Conservation (phyloP, 2,329 filamentous ascomycete genomes). For the Colletotrichum kahawae region DNA sequence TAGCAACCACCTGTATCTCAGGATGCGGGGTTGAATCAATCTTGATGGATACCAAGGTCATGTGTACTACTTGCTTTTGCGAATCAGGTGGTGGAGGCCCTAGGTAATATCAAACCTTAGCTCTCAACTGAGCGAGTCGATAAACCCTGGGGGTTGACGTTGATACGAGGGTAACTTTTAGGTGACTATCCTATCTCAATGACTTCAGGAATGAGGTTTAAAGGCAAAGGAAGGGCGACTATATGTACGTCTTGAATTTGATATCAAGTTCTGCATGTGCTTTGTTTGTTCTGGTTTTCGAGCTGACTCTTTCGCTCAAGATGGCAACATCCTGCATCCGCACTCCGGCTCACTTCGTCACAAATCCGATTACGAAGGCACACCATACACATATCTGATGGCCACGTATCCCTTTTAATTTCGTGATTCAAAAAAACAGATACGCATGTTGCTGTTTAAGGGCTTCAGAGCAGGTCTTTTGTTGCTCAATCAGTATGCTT, state of each 20-base stretch:
- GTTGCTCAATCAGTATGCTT: background rate
- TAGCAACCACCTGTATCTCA: background rate
- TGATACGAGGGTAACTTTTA: background rate
- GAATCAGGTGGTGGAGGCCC: background rate
- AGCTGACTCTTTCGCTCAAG: background rate
- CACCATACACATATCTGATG: background rate
- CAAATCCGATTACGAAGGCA: background rate
- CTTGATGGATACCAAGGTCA: background rate
- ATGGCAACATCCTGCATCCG: background rate
- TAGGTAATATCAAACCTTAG: background rate
- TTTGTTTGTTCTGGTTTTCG: background rate
- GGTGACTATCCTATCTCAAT: background rate
- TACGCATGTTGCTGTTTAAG: slow-evolving; percentile 17
- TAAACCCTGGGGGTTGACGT: background rate
- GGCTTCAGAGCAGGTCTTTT: slow-evolving; percentile 11
- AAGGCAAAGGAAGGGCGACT: background rate
- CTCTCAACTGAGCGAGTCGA: background rate
- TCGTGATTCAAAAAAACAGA: slow-evolving; percentile 11
- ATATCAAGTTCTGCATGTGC: background rate
- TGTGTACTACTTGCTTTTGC: background rate
- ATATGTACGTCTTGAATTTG: background rate
- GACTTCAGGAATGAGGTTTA: background rate
- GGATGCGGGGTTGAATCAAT: background rate
- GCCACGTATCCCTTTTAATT: background rate
- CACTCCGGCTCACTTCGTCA: background rate